Base-by-base conservation (phyloP, 805 yeast genomes). In the Candida patagonica region DNA sequence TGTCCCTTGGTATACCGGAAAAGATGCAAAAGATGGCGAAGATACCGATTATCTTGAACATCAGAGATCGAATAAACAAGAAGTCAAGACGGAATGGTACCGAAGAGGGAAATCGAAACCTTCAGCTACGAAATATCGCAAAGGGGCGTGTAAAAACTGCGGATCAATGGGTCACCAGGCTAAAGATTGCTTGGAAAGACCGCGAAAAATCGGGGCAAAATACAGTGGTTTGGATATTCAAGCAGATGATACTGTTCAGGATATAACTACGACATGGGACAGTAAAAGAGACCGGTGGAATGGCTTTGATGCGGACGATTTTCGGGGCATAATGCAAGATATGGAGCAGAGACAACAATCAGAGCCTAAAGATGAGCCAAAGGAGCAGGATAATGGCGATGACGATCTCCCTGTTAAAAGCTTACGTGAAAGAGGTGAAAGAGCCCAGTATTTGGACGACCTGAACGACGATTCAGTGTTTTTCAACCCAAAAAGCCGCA, bases 281-380 rank as follows among this genome's bases (percentile, higher is more conserved):
- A 71, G 78, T 8, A 80, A 78, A 46, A 62, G 87, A 43, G 94
- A 84, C 58, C 66, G 85, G 43, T 84, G 92, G 94, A 80, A 73
- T 53, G 94, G 94, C 0, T 82, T 75, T 54, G 77, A 80, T 34
- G 67, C 74, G 1, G 63, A 66, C 8, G 85, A 80, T 39, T 83
- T 81, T 63, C 71, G 68, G 35, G 61, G 66, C 9, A 70, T 72
- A 23, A 56, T 64, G 47, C 64, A 62, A 45, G 44, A 47, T 17
- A 37, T 46, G 35, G 44, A 55, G 32, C 52, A 52, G 43, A 38
- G 49, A 23, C 38, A 47, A 24, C 42, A 36, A 6, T 50, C 31
- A 8, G 46, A 27, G 17, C 40, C 53, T 19, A 70, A 68, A 42
- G 66, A 67, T 1, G 73, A 67, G 42, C 74, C 30, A 8, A 33